phyloP scores from a whole-genome alignment of 768 basidiomycete genomes.

The Russula brevipes region DNA sequence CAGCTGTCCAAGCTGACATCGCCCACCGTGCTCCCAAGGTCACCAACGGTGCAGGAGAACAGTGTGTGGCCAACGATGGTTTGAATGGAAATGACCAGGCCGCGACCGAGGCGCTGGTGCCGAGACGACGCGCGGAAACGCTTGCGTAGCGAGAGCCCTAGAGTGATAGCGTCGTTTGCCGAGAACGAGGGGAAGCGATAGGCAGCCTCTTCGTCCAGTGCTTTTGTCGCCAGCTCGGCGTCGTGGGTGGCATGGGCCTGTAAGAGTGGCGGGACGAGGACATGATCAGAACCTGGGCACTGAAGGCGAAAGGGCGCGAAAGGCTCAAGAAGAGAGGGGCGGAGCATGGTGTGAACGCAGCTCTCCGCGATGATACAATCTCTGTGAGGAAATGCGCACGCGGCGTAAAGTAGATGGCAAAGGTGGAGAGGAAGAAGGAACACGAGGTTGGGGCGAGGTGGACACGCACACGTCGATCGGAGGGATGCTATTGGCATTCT shows the following conservation, averaged over 20 bases:
- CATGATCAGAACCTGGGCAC: constrained; percentile 6
- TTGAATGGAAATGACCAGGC: constrained; percentile 76
- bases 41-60: constrained; percentile 81
- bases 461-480: constrained; percentile 25
- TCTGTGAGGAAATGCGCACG: constrained; percentile 2
- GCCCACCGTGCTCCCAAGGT: constrained; percentile 60
- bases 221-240: constrained; percentile 66
- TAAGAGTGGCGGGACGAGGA: constrained; percentile 63
- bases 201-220: constrained; percentile 61
- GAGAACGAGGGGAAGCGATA: constrained; percentile 72
- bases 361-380: neutral
- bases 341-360: neutral
- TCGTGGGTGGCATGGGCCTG: constrained; percentile 57
- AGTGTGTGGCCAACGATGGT: constrained; percentile 72
- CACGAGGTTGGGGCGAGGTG: constrained; percentile 19
- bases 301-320: neutral
- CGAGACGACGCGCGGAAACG: constrained; percentile 71
- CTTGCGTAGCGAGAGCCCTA: constrained; percentile 75
- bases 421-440: constrained; percentile 3
- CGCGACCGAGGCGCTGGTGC: constrained; percentile 65
- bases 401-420: neutral
- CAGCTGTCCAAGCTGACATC: constrained; percentile 81
- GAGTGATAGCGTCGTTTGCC: constrained; percentile 72
- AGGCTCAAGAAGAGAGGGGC: neutral
- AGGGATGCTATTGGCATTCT: constrained; percentile 23